A percentile compares a stretch with the other conserved stretches of the same genome.
phyloP scores from a whole-genome alignment of 2,329 filamentous ascomycete genomes.

The Aschersonia sp. region DNA sequence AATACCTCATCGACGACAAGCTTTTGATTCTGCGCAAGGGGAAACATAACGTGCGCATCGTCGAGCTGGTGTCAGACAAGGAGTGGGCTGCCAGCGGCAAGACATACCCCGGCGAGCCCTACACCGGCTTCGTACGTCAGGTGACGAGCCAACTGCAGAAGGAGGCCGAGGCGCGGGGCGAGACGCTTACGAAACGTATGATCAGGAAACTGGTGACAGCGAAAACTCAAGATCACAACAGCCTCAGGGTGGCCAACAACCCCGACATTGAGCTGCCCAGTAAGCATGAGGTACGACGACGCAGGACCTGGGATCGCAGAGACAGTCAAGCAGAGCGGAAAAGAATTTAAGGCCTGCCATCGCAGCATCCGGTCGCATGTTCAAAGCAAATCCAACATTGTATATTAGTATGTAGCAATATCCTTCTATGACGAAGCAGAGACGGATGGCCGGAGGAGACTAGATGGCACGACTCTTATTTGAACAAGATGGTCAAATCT shows the following conservation, averaged over 20 bases:
- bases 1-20: conserved; percentile 45
- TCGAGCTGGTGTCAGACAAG: conserved; percentile 43
- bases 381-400: neutral
- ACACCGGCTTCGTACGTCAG: conserved; percentile 30
- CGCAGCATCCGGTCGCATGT: too few species aligned
- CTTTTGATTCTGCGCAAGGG: conserved; percentile 47
- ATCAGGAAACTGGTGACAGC: conserved; percentile 14
- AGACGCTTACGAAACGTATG: conserved; percentile 12
- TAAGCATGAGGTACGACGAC: conserved; percentile 18
- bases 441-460: too few species aligned
- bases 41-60: conserved; percentile 47
- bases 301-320: conserved; percentile 7
- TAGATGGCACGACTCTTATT: conserved; percentile 15
- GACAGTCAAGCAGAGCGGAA: neutral
- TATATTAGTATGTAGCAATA: neutral
- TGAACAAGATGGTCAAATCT: conserved; percentile 40
- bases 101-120: conserved; percentile 38
- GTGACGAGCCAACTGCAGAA: conserved; percentile 23
- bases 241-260: conserved; percentile 22
- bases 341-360: too few species aligned
- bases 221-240: conserved; percentile 5
- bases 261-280: conserved; percentile 24
- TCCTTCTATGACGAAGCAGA: neutral
- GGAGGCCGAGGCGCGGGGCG: conserved; percentile 17
- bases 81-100: conserved; percentile 33